phyloP scores from a whole-genome alignment of 1,284 basidiomycete genomes.

The Gymnopus androsaceus region DNA sequence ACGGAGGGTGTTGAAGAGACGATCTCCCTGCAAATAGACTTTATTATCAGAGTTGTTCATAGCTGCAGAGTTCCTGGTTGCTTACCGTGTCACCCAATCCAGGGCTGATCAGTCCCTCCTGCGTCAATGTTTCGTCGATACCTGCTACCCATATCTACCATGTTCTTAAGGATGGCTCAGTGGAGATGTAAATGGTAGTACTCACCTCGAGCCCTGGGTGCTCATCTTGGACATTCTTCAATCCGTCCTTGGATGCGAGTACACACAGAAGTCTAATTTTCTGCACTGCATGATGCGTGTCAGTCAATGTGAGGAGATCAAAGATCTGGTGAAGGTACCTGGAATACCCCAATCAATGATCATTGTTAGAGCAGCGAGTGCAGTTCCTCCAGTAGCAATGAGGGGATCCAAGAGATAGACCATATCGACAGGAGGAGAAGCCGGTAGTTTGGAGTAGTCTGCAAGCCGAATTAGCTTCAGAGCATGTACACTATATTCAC shows the following conservation, averaged over 20 bases:
- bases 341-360: conserved; percentile 85
- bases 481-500: background rate
- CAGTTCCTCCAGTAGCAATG: conserved; percentile 94
- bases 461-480: conserved; percentile 12
- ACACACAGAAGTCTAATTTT: conserved; percentile 86
- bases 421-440: conserved; percentile 74
- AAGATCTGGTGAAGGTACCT: conserved; percentile 33
- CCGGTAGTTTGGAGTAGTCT: conserved; percentile 93
- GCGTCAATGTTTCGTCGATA: conserved; percentile 73
- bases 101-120: conserved; percentile 77
- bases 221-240: conserved; percentile 64
- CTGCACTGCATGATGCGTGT: conserved; percentile 41
- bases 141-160: conserved; percentile 82
- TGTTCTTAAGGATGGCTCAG: conserved; percentile 4
- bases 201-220: conserved; percentile 82
- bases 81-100: conserved; percentile 88
- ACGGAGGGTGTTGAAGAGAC: conserved; percentile 60
- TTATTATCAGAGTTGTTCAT: too few species aligned
- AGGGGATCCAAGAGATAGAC: conserved; percentile 89
- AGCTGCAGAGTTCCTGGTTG: too few species aligned
- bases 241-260: conserved; percentile 76
- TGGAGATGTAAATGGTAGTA: background rate
- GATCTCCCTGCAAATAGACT: conserved; percentile 54
- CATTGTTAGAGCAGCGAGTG: conserved; percentile 83
- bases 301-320: conserved; percentile 6